phyloP scores from a whole-genome alignment of 2,329 filamentous ascomycete genomes.

The Aspergillus sp. region DNA sequence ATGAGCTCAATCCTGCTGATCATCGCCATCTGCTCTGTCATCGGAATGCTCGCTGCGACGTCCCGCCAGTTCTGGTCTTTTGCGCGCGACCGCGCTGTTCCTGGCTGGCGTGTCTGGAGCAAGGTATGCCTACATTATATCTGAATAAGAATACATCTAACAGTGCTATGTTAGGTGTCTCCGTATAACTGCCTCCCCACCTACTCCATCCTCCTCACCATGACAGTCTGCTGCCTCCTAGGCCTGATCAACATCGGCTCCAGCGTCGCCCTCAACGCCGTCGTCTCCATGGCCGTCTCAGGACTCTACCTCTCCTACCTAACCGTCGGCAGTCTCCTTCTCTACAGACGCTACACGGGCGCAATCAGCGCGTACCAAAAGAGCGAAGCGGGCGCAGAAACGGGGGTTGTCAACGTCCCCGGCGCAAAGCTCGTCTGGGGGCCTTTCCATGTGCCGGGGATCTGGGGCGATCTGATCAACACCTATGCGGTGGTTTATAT shows the following conservation, averaged over 20 bases:
- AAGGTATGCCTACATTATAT: neutral
- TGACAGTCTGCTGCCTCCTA: neutral
- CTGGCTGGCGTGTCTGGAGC: neutral
- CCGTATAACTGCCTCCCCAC: neutral
- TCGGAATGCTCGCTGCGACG: constrained; percentile 34
- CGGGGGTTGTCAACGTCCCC: neutral
- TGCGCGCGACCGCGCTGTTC: constrained; percentile 35
- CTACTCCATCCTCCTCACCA: neutral
- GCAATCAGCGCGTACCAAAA: neutral
- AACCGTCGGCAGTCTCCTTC: neutral
- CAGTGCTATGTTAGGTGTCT: neutral
- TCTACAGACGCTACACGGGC: neutral
- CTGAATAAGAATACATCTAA: too few relatives aligned
- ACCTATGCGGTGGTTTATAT: neutral
- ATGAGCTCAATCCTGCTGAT: constrained; percentile 37
- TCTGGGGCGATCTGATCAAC: neutral
- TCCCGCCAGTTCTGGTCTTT: constrained; percentile 46
- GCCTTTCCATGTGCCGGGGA: neutral
- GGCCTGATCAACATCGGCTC: neutral
- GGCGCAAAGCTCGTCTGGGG: neutral
- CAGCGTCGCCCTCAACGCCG: neutral
- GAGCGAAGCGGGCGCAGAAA: neutral
- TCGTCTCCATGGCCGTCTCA: neutral
- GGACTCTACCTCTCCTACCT: neutral
- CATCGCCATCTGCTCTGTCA: constrained; percentile 36